Conservation (phyloP, 176 grass and related monocot genomes). For the Alopecurus myosuroides region DNA sequence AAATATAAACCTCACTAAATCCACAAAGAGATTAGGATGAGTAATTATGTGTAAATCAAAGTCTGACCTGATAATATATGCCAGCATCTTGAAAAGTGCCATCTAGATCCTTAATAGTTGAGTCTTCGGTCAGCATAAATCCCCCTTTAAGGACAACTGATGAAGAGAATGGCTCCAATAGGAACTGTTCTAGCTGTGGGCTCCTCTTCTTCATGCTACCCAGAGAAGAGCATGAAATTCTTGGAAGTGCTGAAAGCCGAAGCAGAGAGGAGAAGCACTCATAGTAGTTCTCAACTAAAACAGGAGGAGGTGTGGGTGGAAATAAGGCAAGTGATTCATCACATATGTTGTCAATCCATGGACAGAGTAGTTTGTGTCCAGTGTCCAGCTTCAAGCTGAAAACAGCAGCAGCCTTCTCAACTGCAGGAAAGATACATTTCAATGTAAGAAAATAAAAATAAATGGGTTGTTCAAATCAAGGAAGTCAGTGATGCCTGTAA, state of each 20-base stretch:
- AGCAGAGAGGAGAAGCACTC: conserved; percentile 57
- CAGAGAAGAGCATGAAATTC: conserved; percentile 62
- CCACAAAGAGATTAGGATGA: conserved; percentile 8
- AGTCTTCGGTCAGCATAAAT: conserved; percentile 54
- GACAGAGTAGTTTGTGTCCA: conserved; percentile 92
- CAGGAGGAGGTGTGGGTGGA: conserved; percentile 75
- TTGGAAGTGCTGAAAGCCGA: conserved; percentile 70
- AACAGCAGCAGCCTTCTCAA: conserved; percentile 94
- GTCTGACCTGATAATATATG: conserved; percentile 82
- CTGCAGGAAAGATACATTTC: conserved; percentile 46
- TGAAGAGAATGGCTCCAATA: conserved; percentile 45
- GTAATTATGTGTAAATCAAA: conserved; percentile 20
- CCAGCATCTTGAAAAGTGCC: conserved; percentile 60
- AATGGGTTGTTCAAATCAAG: not conserved
- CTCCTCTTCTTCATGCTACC: conserved; percentile 70
- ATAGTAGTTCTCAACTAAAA: conserved; percentile 63
- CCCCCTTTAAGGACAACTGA: conserved; percentile 46
- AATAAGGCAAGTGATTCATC: conserved; percentile 86
- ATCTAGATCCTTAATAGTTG: conserved; percentile 60
- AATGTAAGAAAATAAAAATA: not conserved
- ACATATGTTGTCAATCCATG: conserved; percentile 96
- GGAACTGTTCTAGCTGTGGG: conserved; percentile 60
- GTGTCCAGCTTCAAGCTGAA: conserved; percentile 92
- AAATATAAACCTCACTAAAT: conserved; percentile 1
- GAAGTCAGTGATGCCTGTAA: not conserved